Percentiles rank a stretch among this genome's conserved stretches.
Conservation (phyloP, 2,329 filamentous ascomycete genomes). For the Trichothecium roseum region DNA sequence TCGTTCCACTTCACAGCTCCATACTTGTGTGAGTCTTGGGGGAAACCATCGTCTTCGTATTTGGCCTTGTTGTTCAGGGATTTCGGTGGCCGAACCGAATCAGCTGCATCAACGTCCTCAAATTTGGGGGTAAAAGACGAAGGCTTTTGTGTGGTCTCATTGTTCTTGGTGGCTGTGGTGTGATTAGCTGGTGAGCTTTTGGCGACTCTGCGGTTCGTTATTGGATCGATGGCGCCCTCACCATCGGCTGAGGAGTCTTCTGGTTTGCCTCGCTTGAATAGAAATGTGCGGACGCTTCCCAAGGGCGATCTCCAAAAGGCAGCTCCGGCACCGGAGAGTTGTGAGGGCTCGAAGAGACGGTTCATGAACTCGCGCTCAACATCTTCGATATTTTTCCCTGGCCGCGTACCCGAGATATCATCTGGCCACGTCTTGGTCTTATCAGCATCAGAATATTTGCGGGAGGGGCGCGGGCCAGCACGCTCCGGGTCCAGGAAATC, state of each 20-base stretch:
- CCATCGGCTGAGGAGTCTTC: constrained; percentile 10
- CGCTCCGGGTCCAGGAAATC: constrained; percentile 23
- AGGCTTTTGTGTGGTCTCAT: neutral
- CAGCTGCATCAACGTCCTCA: neutral
- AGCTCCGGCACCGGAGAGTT: constrained; percentile 7
- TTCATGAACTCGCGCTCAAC: constrained; percentile 33
- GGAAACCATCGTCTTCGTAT: constrained; percentile 6
- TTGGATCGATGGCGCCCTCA: constrained; percentile 38
- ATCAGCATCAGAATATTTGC: constrained; percentile 21
- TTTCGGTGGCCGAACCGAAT: too few species aligned
- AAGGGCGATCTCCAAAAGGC: constrained; percentile 15
- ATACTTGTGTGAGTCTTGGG: constrained; percentile 25
- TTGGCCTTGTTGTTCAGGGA: too few species aligned
- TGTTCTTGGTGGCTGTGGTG: constrained; percentile 3
- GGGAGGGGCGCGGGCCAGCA: constrained; percentile 10
- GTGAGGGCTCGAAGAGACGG: constrained; percentile 25
- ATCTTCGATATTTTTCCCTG: constrained; percentile 31
- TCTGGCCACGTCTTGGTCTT: constrained; percentile 23
- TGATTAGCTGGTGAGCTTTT: constrained; percentile 10
- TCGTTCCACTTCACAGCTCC: constrained; percentile 15
- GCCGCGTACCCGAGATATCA: constrained; percentile 24
- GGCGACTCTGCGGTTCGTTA: constrained; percentile 43
- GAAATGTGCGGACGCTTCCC: constrained; percentile 21
- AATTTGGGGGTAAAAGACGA: neutral
- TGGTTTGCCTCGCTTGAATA: constrained; percentile 12